Evolutionary conservation across 148 eudicot genomes (phyloP).

Genomic region (Chenopodium berlandieri): DNA sequence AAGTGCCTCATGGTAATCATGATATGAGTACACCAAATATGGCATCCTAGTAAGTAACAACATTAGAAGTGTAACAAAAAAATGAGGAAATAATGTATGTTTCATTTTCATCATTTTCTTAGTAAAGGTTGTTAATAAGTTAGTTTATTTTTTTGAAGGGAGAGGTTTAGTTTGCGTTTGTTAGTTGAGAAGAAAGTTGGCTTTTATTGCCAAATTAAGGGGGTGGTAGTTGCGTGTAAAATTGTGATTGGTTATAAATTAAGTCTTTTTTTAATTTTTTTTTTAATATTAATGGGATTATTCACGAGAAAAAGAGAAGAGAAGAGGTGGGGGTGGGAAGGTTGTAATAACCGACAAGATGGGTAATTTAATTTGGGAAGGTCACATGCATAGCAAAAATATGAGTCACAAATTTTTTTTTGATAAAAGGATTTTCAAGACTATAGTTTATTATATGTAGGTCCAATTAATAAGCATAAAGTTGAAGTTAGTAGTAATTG

Average conservation of each 20-base stretch:
- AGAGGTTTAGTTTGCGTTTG: slow-evolving; percentile 3
- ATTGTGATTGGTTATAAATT: not conserved
- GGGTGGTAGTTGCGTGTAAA: slow-evolving; percentile 24
- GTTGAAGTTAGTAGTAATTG: not conserved
- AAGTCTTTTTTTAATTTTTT: not conserved
- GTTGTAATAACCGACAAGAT: slow-evolving; percentile 35
- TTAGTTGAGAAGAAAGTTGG: slow-evolving; percentile 20
- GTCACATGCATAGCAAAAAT: slow-evolving; percentile 34
- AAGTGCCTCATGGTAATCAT: slow-evolving; percentile 62
- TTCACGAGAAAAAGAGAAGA: slow-evolving; percentile 28
- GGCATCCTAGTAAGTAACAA: slow-evolving; percentile 14
- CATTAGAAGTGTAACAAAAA: slow-evolving; percentile 14
- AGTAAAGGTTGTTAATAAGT: not conserved
- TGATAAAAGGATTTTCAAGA: slow-evolving; percentile 11
- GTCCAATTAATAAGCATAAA: slow-evolving; percentile 10
- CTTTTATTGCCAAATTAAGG: slow-evolving; percentile 25
- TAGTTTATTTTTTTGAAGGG: not conserved
- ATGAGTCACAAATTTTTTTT: slow-evolving; percentile 21
- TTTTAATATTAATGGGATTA: slow-evolving; percentile 1
- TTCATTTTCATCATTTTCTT: not conserved
- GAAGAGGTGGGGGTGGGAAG: slow-evolving; percentile 15
- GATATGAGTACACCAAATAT: slow-evolving; percentile 31
- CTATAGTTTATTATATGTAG: slow-evolving; percentile 13
- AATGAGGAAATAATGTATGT: not conserved
- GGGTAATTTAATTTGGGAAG: slow-evolving; percentile 32